Base-by-base conservation (phyloP, 2,329 filamentous ascomycete species). In the Bretziella fagacearum region DNA sequence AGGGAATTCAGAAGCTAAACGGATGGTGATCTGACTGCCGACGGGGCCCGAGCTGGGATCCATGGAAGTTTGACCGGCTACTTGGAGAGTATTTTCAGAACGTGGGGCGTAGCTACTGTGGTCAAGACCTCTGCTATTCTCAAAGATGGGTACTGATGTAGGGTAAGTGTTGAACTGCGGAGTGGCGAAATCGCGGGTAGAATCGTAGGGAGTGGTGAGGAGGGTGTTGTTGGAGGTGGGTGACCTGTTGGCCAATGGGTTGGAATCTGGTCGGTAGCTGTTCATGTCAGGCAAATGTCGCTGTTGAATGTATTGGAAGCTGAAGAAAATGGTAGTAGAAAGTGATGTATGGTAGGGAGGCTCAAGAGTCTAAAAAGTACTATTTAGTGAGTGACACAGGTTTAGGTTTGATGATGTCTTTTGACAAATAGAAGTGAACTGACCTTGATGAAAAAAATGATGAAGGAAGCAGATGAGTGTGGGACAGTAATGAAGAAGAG, bases 21-120 rank as follows among this genome's bases (percentile, higher is more conserved):
- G 80, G 53, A 94, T 69, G 51, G 73, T 71, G 7, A 94, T 66
- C 55, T 78, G 78, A 17, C 80, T 81, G 46, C 82, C 81, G 57
- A 73, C 71, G 27, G 69, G 63, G 36, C 86, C 87, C 56, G 74
- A 69, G 37, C 67, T 65, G 15, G 87, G 89, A 51, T 76, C 71
- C 40, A 50, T 32, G 13, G 23, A 42, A 6, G 40, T 26, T 29
- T 29, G 25, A 10, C n/a, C n/a, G 6, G 40, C 17, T 4, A 29
- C 25, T 17, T 43, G 40, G 6, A 43, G 25, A 7, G 25, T 18
- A 15, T 29, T 43, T 18, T 43, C 22, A 6, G 40, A 29, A 13
- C 40, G 25, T 6, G 40, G 40, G 18, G 40, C 40, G 20, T 43
- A 43, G 25, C 25, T 26, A 43, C n/a, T n/a, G 6, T 23, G 6